Conservation (phyloP, 2,329 filamentous ascomycete genomes). For the Cladosporium sp. region DNA sequence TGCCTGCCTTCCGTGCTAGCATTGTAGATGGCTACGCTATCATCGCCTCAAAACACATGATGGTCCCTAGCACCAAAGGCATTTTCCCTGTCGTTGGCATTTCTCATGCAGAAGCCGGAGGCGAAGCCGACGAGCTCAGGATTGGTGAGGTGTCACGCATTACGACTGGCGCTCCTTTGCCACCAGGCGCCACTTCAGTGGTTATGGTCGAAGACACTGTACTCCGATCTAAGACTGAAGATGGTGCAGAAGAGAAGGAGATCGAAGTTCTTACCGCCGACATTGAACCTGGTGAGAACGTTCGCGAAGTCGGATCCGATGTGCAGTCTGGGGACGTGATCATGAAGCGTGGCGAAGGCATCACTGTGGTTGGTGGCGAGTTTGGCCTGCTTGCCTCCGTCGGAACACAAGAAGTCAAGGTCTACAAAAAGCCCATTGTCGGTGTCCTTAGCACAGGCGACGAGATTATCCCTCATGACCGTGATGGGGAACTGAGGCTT, state of each 20-base stretch:
- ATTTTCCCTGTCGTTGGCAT: conserved; percentile 83
- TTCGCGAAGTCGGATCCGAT: conserved; percentile 89
- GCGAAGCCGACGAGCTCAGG: conserved; percentile 63
- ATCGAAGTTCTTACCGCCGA: conserved; percentile 81
- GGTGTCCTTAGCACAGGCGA: conserved; percentile 93
- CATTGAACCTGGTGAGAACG: conserved; percentile 77
- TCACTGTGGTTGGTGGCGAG: conserved; percentile 85
- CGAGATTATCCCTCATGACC: conserved; percentile 78
- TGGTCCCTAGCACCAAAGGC: conserved; percentile 65
- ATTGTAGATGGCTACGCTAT: conserved; percentile 97
- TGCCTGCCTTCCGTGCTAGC: conserved; percentile 91
- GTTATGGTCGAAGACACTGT: conserved; percentile 96
- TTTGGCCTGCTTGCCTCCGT: conserved; percentile 86
- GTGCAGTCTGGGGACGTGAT: conserved; percentile 69
- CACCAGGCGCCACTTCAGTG: conserved; percentile 83
- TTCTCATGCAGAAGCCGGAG: conserved; percentile 77
- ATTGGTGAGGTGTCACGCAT: conserved; percentile 82
- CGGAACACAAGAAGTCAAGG: conserved; percentile 67
- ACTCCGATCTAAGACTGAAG: conserved; percentile 71
- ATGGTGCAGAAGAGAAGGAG: conserved; percentile 80
- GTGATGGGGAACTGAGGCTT: conserved; percentile 61
- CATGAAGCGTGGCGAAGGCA: conserved; percentile 73
- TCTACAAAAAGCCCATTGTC: conserved; percentile 75
- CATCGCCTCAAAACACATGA: conserved; percentile 52
- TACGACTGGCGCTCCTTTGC: conserved; percentile 90